Evolutionary conservation across 140 eudicot genomes (phyloP).

Genomic region (Anethum foeniculum): DNA sequence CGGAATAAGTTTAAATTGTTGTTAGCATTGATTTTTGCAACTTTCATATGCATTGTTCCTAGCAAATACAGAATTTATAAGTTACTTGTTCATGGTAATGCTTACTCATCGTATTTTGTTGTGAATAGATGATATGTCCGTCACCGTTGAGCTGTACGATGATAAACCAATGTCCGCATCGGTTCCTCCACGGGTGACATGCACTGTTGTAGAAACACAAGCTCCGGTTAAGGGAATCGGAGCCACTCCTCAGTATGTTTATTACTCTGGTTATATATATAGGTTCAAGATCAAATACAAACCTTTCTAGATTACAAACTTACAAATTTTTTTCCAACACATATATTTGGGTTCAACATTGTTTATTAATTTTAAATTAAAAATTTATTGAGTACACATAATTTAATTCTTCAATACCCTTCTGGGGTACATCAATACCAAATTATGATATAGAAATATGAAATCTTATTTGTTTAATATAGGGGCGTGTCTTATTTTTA

Average conservation of each 20-base stretch:
- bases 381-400: too few relatives aligned
- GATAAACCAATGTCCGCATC: slow-evolving; percentile 80
- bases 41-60: background rate
- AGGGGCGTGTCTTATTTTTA: too few relatives aligned
- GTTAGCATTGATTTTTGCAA: background rate
- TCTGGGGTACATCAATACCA: too few relatives aligned
- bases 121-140: slow-evolving; percentile 66
- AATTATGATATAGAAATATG: too few relatives aligned
- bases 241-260: slow-evolving; percentile 80
- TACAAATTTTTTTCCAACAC: too few relatives aligned
- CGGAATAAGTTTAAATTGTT: background rate
- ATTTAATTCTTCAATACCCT: too few relatives aligned
- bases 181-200: slow-evolving; percentile 74
- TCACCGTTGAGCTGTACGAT: slow-evolving; percentile 59
- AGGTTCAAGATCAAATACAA: too few relatives aligned
- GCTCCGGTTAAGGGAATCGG: slow-evolving; percentile 55
- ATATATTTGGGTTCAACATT: too few relatives aligned
- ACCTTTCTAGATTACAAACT: too few relatives aligned
- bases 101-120: slow-evolving; percentile 16
- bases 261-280: background rate
- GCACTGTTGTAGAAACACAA: slow-evolving; percentile 76
- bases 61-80: background rate
- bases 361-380: too few relatives aligned
- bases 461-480: too few relatives aligned
- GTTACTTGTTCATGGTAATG: background rate